Percentiles rank a stretch among this genome's conserved stretches.
Evolutionary conservation across 2,329 filamentous ascomycete genomes (phyloP).

Genomic region (Microcyclospora tardicrescens): DNA sequence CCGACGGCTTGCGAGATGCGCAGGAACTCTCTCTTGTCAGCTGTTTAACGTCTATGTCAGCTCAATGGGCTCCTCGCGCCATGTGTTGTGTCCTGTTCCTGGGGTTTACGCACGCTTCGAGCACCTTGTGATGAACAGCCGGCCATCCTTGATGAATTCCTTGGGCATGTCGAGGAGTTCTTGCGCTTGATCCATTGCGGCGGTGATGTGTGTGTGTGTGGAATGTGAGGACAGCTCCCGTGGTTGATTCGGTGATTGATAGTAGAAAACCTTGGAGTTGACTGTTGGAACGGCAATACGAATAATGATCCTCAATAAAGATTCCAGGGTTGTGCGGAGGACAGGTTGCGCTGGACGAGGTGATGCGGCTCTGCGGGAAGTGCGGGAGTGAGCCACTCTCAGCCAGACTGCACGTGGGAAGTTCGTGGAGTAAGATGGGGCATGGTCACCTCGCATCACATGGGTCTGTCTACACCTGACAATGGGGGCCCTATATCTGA

Average conservation of each 20-base stretch:
- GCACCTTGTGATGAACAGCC: slow-evolving; percentile 38
- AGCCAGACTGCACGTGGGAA: too few relatives aligned
- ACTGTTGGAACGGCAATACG: too few relatives aligned
- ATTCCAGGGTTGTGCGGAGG: too few relatives aligned
- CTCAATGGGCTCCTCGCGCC: neutral
- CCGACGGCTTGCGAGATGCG: slow-evolving; percentile 54
- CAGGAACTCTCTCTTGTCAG: slow-evolving; percentile 46
- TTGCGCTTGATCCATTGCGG: slow-evolving; percentile 46
- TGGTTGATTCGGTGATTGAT: neutral
- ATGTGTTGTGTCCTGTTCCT: neutral
- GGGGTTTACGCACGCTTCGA: slow-evolving; percentile 29
- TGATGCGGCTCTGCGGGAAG: too few relatives aligned
- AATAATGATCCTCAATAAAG: too few relatives aligned
- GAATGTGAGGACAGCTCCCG: neutral
- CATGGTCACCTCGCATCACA: too few relatives aligned
- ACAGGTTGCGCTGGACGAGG: too few relatives aligned
- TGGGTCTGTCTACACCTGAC: too few relatives aligned
- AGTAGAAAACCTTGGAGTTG: too few relatives aligned
- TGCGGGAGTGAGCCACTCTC: too few relatives aligned
- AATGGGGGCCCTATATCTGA: too few relatives aligned
- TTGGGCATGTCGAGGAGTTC: slow-evolving; percentile 56
- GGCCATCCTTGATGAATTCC: slow-evolving; percentile 47
- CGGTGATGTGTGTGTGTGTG: neutral
- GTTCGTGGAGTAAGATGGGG: too few relatives aligned
- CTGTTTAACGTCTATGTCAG: slow-evolving; percentile 19